phyloP scores from a whole-genome alignment of 495 filamentous ascomycete species.

The Sordaria brevicollis region DNA sequence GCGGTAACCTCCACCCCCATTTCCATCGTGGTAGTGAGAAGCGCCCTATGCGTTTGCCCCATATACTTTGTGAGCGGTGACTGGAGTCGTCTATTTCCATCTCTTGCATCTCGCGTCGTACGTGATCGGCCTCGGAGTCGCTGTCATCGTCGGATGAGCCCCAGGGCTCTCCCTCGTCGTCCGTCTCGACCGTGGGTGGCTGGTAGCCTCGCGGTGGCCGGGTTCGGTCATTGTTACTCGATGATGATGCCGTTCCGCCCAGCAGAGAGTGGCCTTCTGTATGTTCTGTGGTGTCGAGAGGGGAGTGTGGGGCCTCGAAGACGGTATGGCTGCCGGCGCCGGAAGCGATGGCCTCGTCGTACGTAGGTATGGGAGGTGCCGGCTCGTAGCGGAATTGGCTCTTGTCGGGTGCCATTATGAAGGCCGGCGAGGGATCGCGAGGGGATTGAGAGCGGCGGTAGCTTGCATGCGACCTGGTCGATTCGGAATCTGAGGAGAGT shows the following conservation, averaged over 20 bases:
- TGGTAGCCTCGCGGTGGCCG: constrained; percentile 47
- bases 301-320: constrained; percentile 20
- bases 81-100: constrained; percentile 78
- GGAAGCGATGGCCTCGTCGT: constrained; percentile 75
- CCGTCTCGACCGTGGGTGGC: constrained; percentile 62
- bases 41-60: constrained; percentile 40
- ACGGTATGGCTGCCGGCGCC: constrained; percentile 19
- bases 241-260: constrained; percentile 14
- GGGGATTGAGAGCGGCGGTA: background rate
- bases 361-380: constrained; percentile 76
- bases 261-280: constrained; percentile 52
- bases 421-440: background rate
- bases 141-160: constrained; percentile 32
- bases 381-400: constrained; percentile 41
- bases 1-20: constrained; percentile 39
- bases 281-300: constrained; percentile 23
- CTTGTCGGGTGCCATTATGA: constrained; percentile 35
- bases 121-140: constrained; percentile 40
- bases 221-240: constrained; percentile 23
- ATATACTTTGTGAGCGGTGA: constrained; percentile 30
- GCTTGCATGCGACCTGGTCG: background rate
- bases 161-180: constrained; percentile 31
- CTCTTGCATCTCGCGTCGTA: constrained; percentile 76
- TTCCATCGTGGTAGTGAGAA: constrained; percentile 29
- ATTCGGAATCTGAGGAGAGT: background rate